A percentile compares a stretch with the other conserved stretches of the same genome.
phyloP scores from a whole-genome alignment of 148 eudicot species.

The Talinum fruticosum region DNA sequence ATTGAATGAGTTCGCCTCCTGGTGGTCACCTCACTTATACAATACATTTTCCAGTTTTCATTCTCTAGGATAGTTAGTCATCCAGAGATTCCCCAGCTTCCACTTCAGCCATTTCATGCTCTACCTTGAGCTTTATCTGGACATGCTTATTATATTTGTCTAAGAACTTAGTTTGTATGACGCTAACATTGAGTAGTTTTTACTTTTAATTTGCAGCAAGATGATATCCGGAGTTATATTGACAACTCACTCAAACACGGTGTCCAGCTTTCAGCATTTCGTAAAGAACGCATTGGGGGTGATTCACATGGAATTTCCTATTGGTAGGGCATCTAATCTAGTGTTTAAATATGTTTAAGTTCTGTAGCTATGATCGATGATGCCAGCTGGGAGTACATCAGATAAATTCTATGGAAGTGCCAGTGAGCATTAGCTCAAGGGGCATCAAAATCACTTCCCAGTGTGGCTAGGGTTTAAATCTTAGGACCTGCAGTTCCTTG shows the following conservation, averaged over 20 bases:
- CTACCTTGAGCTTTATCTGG: background rate
- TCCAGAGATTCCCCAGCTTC: background rate
- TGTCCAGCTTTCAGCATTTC: slow-evolving; percentile 63
- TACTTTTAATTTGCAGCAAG: slow-evolving; percentile 70
- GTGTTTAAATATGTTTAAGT: background rate
- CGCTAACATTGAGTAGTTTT: slow-evolving; percentile 8
- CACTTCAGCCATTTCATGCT: background rate
- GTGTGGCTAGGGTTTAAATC: too few relatives aligned
- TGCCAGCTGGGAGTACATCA: background rate
- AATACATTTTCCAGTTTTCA: background rate
- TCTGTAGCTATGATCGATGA: slow-evolving; percentile 6
- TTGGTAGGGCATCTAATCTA: slow-evolving; percentile 50
- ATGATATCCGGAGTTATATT: slow-evolving; percentile 84
- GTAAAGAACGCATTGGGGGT: slow-evolving; percentile 88
- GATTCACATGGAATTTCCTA: slow-evolving; percentile 87
- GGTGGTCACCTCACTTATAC: background rate
- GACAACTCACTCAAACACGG: slow-evolving; percentile 78
- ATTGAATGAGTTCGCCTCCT: background rate
- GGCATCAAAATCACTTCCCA: too few relatives aligned
- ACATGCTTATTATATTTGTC: background rate
- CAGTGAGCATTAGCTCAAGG: too few relatives aligned
- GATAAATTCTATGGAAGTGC: background rate
- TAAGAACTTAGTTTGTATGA: background rate
- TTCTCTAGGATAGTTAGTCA: background rate
- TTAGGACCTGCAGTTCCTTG: too few relatives aligned